Evolutionary conservation across 352 stramenopile species (phyloP).

Genomic region (Pythium rhizo-oryzae): DNA sequence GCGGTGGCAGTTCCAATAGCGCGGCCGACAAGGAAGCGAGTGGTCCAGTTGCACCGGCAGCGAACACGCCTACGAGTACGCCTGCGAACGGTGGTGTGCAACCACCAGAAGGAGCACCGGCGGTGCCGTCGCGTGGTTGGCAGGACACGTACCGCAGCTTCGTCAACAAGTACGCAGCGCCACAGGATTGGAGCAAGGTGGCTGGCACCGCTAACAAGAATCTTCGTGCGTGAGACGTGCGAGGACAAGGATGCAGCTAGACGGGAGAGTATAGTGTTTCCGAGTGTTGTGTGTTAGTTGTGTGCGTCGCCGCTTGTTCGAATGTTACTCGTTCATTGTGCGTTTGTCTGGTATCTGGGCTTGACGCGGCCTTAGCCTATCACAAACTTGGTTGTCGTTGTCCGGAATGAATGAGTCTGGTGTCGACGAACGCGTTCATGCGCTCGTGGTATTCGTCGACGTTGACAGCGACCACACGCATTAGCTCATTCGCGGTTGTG

Average conservation of each 20-base stretch:
- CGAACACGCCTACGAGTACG: background rate
- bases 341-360: too few species aligned
- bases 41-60: background rate
- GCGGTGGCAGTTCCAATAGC: background rate
- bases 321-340: too few species aligned
- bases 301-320: too few species aligned
- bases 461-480: background rate
- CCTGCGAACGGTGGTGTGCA: background rate
- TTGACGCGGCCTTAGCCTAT: too few species aligned
- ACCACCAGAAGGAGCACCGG: too few species aligned
- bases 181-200: background rate
- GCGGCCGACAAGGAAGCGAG: background rate
- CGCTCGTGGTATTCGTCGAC: background rate
- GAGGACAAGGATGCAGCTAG: background rate
- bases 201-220: background rate
- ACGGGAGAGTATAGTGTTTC: background rate
- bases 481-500: background rate
- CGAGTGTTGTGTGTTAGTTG: too few species aligned
- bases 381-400: too few species aligned
- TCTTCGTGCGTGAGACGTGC: background rate
- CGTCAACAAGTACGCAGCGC: background rate
- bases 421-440: constrained; percentile 8
- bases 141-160: background rate
- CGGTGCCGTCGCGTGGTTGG: background rate
- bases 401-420: background rate